phyloP scores from a whole-genome alignment of 192 early-diverging fungal genomes.

The Mortierella claussenii region DNA sequence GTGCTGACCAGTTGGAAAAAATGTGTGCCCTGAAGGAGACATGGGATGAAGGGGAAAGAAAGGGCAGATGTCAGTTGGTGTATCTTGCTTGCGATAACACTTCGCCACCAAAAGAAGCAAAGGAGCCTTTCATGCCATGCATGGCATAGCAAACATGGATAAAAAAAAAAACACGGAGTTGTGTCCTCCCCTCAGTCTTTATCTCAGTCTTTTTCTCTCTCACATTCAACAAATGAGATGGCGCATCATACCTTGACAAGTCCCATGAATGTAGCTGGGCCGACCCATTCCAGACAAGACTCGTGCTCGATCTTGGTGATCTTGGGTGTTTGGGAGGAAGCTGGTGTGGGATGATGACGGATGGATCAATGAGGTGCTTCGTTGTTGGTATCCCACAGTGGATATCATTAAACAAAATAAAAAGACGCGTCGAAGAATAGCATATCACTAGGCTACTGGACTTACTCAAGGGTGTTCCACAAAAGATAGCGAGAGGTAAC shows the following conservation, averaged over 20 bases:
- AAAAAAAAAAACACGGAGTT: neutral
- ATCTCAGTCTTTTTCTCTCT: too few relatives aligned
- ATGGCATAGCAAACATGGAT: neutral
- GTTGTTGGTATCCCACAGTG: too few relatives aligned
- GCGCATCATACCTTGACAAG: constrained; percentile 26
- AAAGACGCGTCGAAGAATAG: neutral
- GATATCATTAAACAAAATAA: neutral
- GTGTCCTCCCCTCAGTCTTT: neutral
- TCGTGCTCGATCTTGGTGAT: constrained; percentile 33
- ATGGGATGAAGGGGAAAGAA: too few relatives aligned
- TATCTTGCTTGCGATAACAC: too few relatives aligned
- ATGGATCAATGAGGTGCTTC: too few relatives aligned
- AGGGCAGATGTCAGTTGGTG: too few relatives aligned
- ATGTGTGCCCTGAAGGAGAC: constrained; percentile 33
- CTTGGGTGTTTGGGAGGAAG: constrained; percentile 16
- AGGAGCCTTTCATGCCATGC: neutral
- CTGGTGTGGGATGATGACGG: too few relatives aligned
- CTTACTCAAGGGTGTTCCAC: constrained; percentile 46
- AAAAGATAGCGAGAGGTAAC: constrained; percentile 24
- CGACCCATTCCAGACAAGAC: constrained; percentile 28
- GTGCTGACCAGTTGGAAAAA: constrained; percentile 32
- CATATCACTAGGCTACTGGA: neutral
- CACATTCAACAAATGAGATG: too few relatives aligned
- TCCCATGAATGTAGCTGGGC: constrained; percentile 8
- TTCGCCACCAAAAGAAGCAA: too few relatives aligned